Evolutionary conservation across 73 alveolate species (phyloP).

Genomic region (Paramecium primaurelia): DNA sequence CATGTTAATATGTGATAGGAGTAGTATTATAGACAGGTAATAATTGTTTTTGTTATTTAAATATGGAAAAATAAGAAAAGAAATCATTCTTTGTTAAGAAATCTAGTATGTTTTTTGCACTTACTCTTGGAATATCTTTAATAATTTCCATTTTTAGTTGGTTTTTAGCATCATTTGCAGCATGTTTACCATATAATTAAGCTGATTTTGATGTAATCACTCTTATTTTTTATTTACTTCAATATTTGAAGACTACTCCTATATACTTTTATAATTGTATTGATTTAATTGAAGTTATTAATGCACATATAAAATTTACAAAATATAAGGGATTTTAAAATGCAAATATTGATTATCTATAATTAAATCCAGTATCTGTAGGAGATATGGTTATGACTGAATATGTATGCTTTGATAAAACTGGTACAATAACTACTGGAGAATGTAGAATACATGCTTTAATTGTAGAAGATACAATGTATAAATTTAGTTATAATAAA

Average conservation of each 20-base stretch:
- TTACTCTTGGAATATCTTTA: not conserved
- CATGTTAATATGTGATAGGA: slow-evolving; percentile 41
- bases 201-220: not conserved
- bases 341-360: not conserved
- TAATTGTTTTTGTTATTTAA: slow-evolving; percentile 18
- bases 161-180: not conserved
- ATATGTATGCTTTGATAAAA: slow-evolving; percentile 39
- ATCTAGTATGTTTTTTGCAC: slow-evolving; percentile 37
- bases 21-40: slow-evolving; percentile 43
- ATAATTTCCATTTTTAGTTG: not conserved
- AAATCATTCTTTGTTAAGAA: slow-evolving; percentile 35
- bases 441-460: not conserved
- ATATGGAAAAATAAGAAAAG: slow-evolving; percentile 16
- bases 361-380: slow-evolving; percentile 17
- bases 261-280: slow-evolving; percentile 14
- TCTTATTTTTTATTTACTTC: not conserved
- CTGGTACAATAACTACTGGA: slow-evolving; percentile 36
- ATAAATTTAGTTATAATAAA: not conserved
- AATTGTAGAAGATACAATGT: slow-evolving; percentile 7
- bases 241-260: slow-evolving; percentile 15
- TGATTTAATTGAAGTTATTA: not conserved
- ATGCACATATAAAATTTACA: not conserved
- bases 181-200: not conserved
- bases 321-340: not conserved
- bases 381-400: slow-evolving; percentile 48